Evolutionary conservation across 192 early-diverging fungal genomes (phyloP).

Genomic region (Coemansia guatemalensis): DNA sequence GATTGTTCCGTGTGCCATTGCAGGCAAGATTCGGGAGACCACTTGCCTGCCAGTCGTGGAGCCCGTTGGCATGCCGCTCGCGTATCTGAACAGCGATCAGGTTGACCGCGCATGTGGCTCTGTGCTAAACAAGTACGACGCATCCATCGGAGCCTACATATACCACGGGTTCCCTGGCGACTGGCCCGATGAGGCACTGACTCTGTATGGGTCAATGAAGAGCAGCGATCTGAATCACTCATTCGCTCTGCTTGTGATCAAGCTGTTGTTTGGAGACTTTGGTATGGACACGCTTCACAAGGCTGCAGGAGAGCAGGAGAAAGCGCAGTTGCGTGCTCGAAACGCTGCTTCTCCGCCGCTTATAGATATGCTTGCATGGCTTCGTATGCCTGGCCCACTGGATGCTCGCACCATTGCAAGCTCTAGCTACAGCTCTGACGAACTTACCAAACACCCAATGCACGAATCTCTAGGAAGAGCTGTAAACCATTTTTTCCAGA

Average conservation of each 20-base stretch:
- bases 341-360: slow-evolving; percentile 35
- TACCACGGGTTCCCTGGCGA: slow-evolving; percentile 10
- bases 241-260: slow-evolving; percentile 36
- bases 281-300: slow-evolving; percentile 31
- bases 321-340: slow-evolving; percentile 7
- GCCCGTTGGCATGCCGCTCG: slow-evolving; percentile 38
- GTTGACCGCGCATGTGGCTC: slow-evolving; percentile 20
- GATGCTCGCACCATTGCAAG: slow-evolving; percentile 31
- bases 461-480: slow-evolving; percentile 40
- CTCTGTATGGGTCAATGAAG: slow-evolving; percentile 34
- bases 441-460: background rate
- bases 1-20: slow-evolving; percentile 24
- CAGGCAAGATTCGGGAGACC: slow-evolving; percentile 12
- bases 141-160: slow-evolving; percentile 32
- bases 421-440: background rate
- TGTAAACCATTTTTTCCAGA: slow-evolving; percentile 41
- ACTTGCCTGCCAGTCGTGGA: slow-evolving; percentile 19
- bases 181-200: slow-evolving; percentile 50
- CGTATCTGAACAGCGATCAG: slow-evolving; percentile 39
- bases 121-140: slow-evolving; percentile 22
- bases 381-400: slow-evolving; percentile 33
- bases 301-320: slow-evolving; percentile 18
- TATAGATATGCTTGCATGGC: slow-evolving; percentile 47
- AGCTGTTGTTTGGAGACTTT: slow-evolving; percentile 54
- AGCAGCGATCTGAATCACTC: slow-evolving; percentile 15